Evolutionary conservation across 2,329 filamentous ascomycete species (phyloP), one percentile per base, ranked within the genome.

Genomic region (Thelonectria discophora): DNA sequence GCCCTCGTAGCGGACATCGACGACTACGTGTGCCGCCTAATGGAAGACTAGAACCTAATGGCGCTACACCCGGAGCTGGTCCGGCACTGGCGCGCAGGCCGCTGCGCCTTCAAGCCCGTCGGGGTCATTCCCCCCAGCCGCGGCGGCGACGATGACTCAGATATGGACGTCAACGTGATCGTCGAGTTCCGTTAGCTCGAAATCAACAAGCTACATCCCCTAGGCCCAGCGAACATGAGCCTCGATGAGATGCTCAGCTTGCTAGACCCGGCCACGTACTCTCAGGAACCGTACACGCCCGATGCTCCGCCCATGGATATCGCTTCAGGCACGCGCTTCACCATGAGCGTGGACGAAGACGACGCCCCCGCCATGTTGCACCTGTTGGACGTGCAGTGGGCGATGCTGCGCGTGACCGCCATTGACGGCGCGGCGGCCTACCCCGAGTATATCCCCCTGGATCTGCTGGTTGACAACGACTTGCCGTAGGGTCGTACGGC

Each of bases 141-240:
- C n/a, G n/a, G 20, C 4, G 17, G n/a, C 9, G 2, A 5, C 1
- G 8, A 0, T 3, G 3, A 5, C n/a, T n/a, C n/a, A n/a, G n/a
- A n/a, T n/a, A n/a, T n/a, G n/a, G n/a, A n/a, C 21, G 5, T 21
- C 5, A 40, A 49, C n/a, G 8, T 56, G 3, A 3, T 13, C 3
- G 7, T 49, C 1, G 15, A 40, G 10, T 56, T 49, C n/a, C 53
- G 17, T 1, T 42, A 24, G 45, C 21, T 56, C 11, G 20, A 2
- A 4, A 32, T 15, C 20, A 56, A 43, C 18, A 12, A 21, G 5
- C n/a, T 49, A 7, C 21, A 37, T 34, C 46, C 18, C 24, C 20
- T 32, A 13, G 43, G 21, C 1, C 12, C 10, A 5, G 17, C 17
- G 8, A 42, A n/a, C 40, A 3, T 39, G 18, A 18, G 30, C 24